Evolutionary conservation across 768 basidiomycete genomes (phyloP).

Genomic region (Psilocybe subaeruginosa): DNA sequence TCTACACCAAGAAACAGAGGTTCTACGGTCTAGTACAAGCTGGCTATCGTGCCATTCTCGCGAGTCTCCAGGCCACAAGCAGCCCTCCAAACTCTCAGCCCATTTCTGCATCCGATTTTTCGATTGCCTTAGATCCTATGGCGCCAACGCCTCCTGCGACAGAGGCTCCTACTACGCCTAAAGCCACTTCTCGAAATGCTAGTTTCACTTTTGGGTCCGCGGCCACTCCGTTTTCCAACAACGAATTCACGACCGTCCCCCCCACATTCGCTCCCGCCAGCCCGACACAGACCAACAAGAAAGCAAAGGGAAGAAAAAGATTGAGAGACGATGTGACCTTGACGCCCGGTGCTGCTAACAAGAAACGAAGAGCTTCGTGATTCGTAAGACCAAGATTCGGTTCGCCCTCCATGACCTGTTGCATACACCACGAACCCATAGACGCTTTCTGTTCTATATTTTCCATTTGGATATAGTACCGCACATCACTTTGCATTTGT

Average conservation of each 20-base stretch:
- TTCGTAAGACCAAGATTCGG: background rate
- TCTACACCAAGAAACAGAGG: constrained; percentile 67
- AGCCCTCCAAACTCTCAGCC: constrained; percentile 6
- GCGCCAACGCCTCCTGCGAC: constrained; percentile 36
- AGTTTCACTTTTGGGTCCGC: constrained; percentile 28
- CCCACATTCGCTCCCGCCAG: constrained; percentile 34
- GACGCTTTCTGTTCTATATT: background rate
- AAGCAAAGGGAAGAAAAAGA: constrained; percentile 14
- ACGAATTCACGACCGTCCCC: constrained; percentile 51
- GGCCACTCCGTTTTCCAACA: constrained; percentile 36
- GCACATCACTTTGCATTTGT: background rate
- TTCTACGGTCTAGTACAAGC: constrained; percentile 68
- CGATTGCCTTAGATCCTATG: background rate
- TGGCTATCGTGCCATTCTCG: constrained; percentile 57
- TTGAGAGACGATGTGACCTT: constrained; percentile 3
- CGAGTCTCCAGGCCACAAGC: constrained; percentile 20
- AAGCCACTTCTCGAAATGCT: constrained; percentile 26
- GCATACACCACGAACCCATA: background rate
- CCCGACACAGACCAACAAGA: constrained; percentile 26
- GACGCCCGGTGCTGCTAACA: background rate
- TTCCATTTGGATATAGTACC: background rate
- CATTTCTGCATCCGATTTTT: background rate
- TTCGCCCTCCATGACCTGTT: background rate
- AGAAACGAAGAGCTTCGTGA: background rate
- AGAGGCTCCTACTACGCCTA: constrained; percentile 41